These are phyloP conservation scores for Hanseniaspora occidentalis DNA, from an alignment of 805 yeast genomes.

Conservation along the genomic window DNA sequence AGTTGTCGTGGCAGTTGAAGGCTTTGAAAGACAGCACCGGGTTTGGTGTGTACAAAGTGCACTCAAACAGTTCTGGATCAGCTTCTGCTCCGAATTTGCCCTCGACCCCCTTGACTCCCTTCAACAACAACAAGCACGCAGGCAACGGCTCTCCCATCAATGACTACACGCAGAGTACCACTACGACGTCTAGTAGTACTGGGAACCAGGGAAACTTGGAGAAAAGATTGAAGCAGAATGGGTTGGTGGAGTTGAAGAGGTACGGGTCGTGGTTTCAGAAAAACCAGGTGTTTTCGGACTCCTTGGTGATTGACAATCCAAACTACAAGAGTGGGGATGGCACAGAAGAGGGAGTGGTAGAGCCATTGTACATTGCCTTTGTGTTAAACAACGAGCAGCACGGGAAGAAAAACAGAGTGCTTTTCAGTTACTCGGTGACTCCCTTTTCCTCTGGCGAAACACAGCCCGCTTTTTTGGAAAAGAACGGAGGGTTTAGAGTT, in stretches of 20 bases:
- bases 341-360: too few species aligned
- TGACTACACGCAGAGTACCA: too few species aligned
- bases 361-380: constrained; percentile 4
- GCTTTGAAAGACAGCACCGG: constrained; percentile 58
- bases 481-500: too few species aligned
- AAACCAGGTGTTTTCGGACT: background rate
- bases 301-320: background rate
- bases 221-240: constrained; percentile 3
- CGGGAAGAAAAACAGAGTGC: constrained; percentile 3
- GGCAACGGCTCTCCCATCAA: too few species aligned
- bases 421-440: constrained; percentile 1
- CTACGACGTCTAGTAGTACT: constrained; percentile 7
- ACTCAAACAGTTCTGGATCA: constrained; percentile 7
- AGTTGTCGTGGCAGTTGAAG: constrained; percentile 67
- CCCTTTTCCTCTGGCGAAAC: too few species aligned
- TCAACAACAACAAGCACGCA: too few species aligned
- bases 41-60: constrained; percentile 24
- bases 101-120: too few species aligned
- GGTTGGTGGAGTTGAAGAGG: background rate
- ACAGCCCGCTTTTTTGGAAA: too few species aligned
- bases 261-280: background rate
- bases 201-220: constrained; percentile 17
- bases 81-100: too few species aligned
- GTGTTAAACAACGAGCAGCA: constrained; percentile 5
- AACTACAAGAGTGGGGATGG: too few species aligned